A percentile compares a stretch with the other conserved stretches of the same genome.
Conservation (phyloP, 2,329 filamentous ascomycete genomes). For the Magnaporthiopsis incrustans region DNA sequence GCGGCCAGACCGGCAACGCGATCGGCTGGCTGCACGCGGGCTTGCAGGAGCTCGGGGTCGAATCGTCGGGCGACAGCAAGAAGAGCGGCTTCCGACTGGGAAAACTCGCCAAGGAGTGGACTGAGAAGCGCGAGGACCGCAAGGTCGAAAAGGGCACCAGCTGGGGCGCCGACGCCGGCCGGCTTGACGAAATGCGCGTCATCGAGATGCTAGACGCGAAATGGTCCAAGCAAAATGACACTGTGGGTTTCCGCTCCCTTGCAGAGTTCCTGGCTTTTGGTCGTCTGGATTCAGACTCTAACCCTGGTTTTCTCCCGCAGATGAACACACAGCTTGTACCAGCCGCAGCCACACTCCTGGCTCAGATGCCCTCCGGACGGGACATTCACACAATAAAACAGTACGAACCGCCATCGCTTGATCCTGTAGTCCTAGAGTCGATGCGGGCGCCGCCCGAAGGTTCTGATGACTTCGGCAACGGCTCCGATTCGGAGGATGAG, state of each 20-base stretch:
- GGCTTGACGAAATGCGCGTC: constrained; percentile 74
- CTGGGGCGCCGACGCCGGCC: constrained; percentile 81
- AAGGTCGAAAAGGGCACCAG: constrained; percentile 63
- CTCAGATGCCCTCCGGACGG: constrained; percentile 77
- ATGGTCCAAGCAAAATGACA: constrained; percentile 91
- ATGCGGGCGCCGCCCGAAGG: constrained; percentile 48
- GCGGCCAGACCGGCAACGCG: constrained; percentile 71
- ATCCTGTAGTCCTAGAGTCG: constrained; percentile 53
- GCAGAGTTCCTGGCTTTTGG: background rate
- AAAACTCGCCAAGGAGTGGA: constrained; percentile 64
- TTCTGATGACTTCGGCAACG: constrained; percentile 31
- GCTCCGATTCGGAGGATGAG: constrained; percentile 35
- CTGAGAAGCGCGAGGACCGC: constrained; percentile 70
- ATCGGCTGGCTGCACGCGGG: constrained; percentile 83
- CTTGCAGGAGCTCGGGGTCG: constrained; percentile 64
- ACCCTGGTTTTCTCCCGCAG: constrained; percentile 28
- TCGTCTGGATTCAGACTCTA: background rate
- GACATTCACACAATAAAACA: constrained; percentile 71
- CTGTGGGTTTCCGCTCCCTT: constrained; percentile 44
- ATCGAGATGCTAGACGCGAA: constrained; percentile 81
- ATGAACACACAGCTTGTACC: constrained; percentile 76
- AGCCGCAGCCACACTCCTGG: constrained; percentile 59
- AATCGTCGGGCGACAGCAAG: constrained; percentile 31
- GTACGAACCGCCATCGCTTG: constrained; percentile 59
- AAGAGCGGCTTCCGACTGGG: constrained; percentile 49